These are phyloP conservation scores for Ostreobium quekettii DNA, from an alignment of 139 green algal genomes.

Conservation along the genomic window DNA sequence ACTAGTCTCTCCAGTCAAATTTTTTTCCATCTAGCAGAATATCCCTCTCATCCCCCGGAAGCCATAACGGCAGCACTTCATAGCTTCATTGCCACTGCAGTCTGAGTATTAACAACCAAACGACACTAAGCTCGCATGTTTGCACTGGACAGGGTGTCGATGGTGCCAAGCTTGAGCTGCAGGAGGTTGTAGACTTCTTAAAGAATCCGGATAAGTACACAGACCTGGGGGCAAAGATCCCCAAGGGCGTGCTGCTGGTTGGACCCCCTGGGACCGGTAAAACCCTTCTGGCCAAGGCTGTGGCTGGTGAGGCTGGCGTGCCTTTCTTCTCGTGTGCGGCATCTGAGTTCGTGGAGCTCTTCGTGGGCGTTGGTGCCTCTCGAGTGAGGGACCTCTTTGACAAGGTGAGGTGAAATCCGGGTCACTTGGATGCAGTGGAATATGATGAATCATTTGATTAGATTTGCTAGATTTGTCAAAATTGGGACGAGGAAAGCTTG, in stretches of 20 bases:
- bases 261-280: slow-evolving; percentile 88
- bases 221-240: slow-evolving; percentile 93
- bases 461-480: no score
- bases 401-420: no score
- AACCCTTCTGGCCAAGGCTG: slow-evolving; percentile 97
- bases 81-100: no score
- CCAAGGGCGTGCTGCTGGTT: slow-evolving; percentile 91
- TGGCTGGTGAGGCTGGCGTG: slow-evolving; percentile 91
- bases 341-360: slow-evolving; percentile 99
- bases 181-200: slow-evolving; percentile 97
- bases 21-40: no score
- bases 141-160: slow-evolving; percentile 64
- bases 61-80: no score
- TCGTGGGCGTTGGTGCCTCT: slow-evolving; percentile 93
- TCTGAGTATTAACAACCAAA: neutral
- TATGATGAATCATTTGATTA: no score
- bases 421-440: no score
- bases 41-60: no score
- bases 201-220: slow-evolving; percentile 99
- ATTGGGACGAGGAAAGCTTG: no score
- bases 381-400: slow-evolving; percentile 96
- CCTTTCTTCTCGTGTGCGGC: slow-evolving; percentile 98
- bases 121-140: neutral
- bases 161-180: slow-evolving; percentile 92
- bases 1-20: no score